Percentiles rank a stretch among this genome's conserved stretches.
Conservation (phyloP, 2,329 filamentous ascomycete species). For the Bipolaris cookei region DNA sequence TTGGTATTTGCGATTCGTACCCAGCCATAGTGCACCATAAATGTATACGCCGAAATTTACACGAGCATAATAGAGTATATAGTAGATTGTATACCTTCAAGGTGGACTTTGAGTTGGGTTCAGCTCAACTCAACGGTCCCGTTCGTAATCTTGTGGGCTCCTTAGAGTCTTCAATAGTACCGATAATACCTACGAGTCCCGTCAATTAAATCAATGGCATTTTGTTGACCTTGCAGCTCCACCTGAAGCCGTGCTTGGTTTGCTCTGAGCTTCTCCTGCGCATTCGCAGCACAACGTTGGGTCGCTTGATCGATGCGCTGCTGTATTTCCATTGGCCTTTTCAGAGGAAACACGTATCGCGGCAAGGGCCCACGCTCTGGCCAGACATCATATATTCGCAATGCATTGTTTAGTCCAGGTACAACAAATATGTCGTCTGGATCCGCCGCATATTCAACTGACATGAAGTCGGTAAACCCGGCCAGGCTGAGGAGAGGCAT, state of each 20-base stretch:
- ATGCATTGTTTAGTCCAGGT: conserved; percentile 1
- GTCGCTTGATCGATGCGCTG: conserved; percentile 4
- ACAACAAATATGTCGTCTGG: conserved; percentile 1
- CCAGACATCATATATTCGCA: conserved; percentile 3
- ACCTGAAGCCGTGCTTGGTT: background rate
- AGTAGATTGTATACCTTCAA: too few relatives aligned
- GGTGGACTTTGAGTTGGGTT: too few relatives aligned
- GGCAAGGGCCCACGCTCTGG: conserved; percentile 5
- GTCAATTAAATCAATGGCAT: background rate
- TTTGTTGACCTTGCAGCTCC: background rate
- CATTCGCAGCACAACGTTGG: conserved; percentile 1
- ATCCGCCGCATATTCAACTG: background rate
- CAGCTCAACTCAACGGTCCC: too few relatives aligned
- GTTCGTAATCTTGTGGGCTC: too few relatives aligned
- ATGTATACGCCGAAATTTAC: too few relatives aligned
- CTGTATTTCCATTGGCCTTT: background rate
- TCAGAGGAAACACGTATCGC: background rate
- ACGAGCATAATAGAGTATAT: too few relatives aligned
- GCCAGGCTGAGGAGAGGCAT: conserved; percentile 7
- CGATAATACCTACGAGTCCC: conserved; percentile 1
- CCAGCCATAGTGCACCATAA: too few relatives aligned
- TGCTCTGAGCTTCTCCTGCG: conserved; percentile 4
- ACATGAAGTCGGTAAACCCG: conserved; percentile 3
- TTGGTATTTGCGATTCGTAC: too few relatives aligned
- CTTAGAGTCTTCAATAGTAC: background rate